Base-by-base conservation (phyloP, 1,284 basidiomycete species). In the Irpex sp. region DNA sequence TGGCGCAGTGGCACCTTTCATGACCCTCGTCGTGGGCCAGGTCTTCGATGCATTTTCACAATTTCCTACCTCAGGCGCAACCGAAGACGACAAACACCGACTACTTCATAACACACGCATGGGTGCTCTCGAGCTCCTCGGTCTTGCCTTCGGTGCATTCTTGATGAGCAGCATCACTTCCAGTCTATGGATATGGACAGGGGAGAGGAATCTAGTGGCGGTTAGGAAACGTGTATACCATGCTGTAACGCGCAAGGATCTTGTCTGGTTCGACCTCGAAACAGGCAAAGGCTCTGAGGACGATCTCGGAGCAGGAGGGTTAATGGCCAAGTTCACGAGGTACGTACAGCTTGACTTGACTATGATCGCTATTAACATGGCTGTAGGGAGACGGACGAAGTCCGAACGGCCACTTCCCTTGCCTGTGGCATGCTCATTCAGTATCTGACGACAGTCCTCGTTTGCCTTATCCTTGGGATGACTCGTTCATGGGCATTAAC, bases 321-420 rank as follows among this genome's bases (percentile, higher is more conserved):
- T 98, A 54, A 97, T 98, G 95, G 88, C 93, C 60, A 94, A 95
- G 73, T 98, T 98, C 74, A 86, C 92, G 31, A 88, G 88, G 96
- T 94, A 67, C 70, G 87, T 78, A 7, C 2, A 57, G 61, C 47
- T 48, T 34, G 37, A 62, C 44, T 48, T 61, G 66, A 52, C 34
- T 5, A n/a, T 13, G n/a, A 11, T 38, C 49, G 40, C 15, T 62
- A 31, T 51, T 5, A 61, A 54, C 9, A 34, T 19, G 15, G 36
- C 47, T 62, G 1, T 71, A 97, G 96, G 69, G 96, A 98, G 76
- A 97, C 94, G 2, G 96, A 99, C 75, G 94, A 98, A 64, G 90
- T 98, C 17, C 88, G 96, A 56, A 82, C 88, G 62, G 96, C 94
- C 0, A 86, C 89, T 15, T 92, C 93, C 1, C 81, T 93, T 44